phyloP scores from a whole-genome alignment of 768 basidiomycete genomes.

The Suillus spraguei region DNA sequence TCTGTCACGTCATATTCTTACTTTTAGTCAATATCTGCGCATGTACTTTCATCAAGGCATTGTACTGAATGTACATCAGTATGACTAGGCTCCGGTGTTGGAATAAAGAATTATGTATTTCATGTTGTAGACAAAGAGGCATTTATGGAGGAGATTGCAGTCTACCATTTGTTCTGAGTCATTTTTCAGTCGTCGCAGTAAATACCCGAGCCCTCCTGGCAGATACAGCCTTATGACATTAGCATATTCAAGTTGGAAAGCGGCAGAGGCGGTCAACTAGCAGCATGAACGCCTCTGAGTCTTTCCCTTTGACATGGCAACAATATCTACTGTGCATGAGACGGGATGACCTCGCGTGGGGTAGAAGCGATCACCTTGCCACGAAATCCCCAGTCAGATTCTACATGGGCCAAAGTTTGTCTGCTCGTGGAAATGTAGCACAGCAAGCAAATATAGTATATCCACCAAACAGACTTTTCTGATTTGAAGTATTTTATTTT shows the following conservation, averaged over 20 bases:
- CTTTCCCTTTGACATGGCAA: not conserved
- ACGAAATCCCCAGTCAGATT: not conserved
- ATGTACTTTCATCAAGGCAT: slow-evolving; percentile 11
- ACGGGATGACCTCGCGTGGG: not conserved
- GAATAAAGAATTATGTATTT: slow-evolving; percentile 11
- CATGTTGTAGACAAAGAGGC: slow-evolving; percentile 9
- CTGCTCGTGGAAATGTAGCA: too few species aligned
- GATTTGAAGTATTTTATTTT: not conserved
- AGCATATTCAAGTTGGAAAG: too few species aligned
- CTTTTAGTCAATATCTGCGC: slow-evolving; percentile 9
- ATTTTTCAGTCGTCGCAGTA: not conserved
- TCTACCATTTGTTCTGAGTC: not conserved
- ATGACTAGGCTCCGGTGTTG: slow-evolving; percentile 6
- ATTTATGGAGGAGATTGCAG: slow-evolving; percentile 2
- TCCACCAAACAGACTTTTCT: not conserved
- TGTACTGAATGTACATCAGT: slow-evolving; percentile 9
- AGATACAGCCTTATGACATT: not conserved
- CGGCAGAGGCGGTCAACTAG: too few species aligned
- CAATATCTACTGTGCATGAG: not conserved
- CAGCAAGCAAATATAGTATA: too few species aligned
- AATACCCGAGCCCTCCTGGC: not conserved
- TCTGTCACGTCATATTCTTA: slow-evolving; percentile 9
- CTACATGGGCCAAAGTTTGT: too few species aligned
- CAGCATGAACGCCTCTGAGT: not conserved
- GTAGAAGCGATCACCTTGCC: not conserved